Conservation (phyloP, 805 yeast species). For the Pichia californica region DNA sequence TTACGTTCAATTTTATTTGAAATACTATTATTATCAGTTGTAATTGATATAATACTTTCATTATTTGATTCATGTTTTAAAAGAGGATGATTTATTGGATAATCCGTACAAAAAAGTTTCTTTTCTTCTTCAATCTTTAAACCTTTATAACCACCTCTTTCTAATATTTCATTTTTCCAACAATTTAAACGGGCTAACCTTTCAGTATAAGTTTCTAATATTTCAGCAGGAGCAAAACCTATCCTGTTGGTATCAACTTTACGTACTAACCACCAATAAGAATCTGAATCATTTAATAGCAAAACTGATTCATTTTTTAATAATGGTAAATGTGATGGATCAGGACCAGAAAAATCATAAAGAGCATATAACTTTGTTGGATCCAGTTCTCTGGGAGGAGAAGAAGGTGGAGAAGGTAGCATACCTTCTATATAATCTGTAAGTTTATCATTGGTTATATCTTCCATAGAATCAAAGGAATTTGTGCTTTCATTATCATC, state of each 20-base stretch:
- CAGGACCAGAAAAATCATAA: slow-evolving; percentile 85
- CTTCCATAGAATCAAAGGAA: slow-evolving; percentile 14
- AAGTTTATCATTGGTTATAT: slow-evolving; percentile 24
- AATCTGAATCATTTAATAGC: slow-evolving; percentile 79
- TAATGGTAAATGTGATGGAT: slow-evolving; percentile 82
- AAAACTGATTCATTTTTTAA: slow-evolving; percentile 75
- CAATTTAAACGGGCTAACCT: slow-evolving; percentile 87
- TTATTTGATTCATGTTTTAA: not conserved
- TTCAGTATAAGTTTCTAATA: slow-evolving; percentile 86
- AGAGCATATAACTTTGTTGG: slow-evolving; percentile 81
- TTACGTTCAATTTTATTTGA: slow-evolving; percentile 19
- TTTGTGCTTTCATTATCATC: slow-evolving; percentile 22
- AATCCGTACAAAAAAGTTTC: slow-evolving; percentile 20
- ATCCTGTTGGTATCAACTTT: slow-evolving; percentile 38
- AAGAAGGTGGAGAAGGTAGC: slow-evolving; percentile 61
- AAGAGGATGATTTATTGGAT: slow-evolving; percentile 10
- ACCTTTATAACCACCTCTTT: slow-evolving; percentile 25
- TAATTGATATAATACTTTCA: slow-evolving; percentile 12
- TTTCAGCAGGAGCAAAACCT: slow-evolving; percentile 96
- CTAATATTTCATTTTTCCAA: slow-evolving; percentile 79
- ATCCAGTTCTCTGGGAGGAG: slow-evolving; percentile 77
- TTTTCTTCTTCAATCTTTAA: slow-evolving; percentile 22
- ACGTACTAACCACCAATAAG: slow-evolving; percentile 93
- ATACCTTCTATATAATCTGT: slow-evolving; percentile 38
- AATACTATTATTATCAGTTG: too few species aligned